Conservation (phyloP, 495 filamentous ascomycete species). For the Hyaloscypha finlandica region DNA sequence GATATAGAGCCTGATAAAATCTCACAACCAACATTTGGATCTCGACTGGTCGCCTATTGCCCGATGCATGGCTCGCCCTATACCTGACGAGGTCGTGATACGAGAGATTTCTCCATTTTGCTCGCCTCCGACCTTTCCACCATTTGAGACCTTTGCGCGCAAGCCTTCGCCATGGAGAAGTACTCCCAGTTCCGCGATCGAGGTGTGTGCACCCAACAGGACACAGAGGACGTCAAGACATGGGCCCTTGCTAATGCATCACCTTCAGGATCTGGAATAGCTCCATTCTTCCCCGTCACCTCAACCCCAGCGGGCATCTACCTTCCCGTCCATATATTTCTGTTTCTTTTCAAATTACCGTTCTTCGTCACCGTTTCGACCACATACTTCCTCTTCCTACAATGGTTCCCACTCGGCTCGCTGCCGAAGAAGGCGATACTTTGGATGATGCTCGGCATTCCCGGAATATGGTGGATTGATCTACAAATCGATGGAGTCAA, state of each 20-base stretch:
- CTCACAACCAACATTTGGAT: neutral
- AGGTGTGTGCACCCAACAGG: slow-evolving; percentile 53
- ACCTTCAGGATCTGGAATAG: slow-evolving; percentile 82
- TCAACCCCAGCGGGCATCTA: slow-evolving; percentile 59
- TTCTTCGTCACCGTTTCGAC: slow-evolving; percentile 68
- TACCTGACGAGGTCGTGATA: neutral
- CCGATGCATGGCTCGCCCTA: neutral
- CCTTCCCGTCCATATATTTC: slow-evolving; percentile 62
- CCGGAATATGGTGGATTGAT: slow-evolving; percentile 97
- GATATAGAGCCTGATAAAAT: neutral
- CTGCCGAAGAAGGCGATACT: slow-evolving; percentile 77
- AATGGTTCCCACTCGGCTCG: slow-evolving; percentile 83
- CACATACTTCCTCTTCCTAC: slow-evolving; percentile 77
- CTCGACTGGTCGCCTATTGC: neutral
- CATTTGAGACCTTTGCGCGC: neutral
- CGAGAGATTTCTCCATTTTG: neutral
- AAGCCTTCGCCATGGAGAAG: slow-evolving; percentile 75
- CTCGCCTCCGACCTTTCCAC: neutral
- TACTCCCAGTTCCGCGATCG: slow-evolving; percentile 94
- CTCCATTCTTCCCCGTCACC: slow-evolving; percentile 85
- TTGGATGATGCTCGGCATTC: slow-evolving; percentile 82
- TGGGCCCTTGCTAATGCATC: slow-evolving; percentile 22
- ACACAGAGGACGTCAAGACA: slow-evolving; percentile 12
- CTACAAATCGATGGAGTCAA: slow-evolving; percentile 93
- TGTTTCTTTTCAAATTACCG: slow-evolving; percentile 81